Evolutionary conservation across 2,329 filamentous ascomycete genomes (phyloP), one percentile per base, ranked within the genome.

Genomic region (Aspergillus vadensis): DNA sequence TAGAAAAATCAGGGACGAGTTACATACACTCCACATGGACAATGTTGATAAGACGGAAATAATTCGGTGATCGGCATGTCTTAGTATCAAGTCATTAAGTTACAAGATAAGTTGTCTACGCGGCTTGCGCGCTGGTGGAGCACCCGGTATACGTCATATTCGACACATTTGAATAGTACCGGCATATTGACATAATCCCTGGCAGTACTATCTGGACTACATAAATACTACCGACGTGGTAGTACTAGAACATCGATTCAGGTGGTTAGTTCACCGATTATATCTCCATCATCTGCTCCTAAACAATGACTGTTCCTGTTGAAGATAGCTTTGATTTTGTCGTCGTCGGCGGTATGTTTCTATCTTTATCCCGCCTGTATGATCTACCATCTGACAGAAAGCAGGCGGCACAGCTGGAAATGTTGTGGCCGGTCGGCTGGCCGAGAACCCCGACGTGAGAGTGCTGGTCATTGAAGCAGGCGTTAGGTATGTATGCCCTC

Each of bases 311-410:
- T 1, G 51, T 41, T 41, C 51, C 51, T 1, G 17, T 38, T 21
- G 36, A 23, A 36, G 51, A 53, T 53, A 53, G 15, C 30, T 53
- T 53, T 15, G 51, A 53, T 17, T 53, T 53, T n/a, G 32, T 53
- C 21, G 51, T 53, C n/a, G 32, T 53, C 9, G 51, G 51, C 3
- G 51, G 51, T 53, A 19, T 25, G 32, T 39, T 32, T 27, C 25
- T 12, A 32, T 32, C 10, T 32, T 5, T 39, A 17, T 27, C 8
- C 25, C 25, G 7, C 7, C 8, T 27, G 8, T 27, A 27, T 27
- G 27, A 21, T 8, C 23, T 30, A 8, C 12, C 5, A 3, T 41
- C 50, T 53, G 6, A 53, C 50, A 25, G 4, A 8, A 17, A 38
- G 4, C 1, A 53, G 51, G 51, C 8, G 51, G 51, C n/a, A 53